Evolutionary conservation across 257 asterid genomes (phyloP), one percentile per base, ranked within the genome.

Genomic region (Jasminum sambac): DNA sequence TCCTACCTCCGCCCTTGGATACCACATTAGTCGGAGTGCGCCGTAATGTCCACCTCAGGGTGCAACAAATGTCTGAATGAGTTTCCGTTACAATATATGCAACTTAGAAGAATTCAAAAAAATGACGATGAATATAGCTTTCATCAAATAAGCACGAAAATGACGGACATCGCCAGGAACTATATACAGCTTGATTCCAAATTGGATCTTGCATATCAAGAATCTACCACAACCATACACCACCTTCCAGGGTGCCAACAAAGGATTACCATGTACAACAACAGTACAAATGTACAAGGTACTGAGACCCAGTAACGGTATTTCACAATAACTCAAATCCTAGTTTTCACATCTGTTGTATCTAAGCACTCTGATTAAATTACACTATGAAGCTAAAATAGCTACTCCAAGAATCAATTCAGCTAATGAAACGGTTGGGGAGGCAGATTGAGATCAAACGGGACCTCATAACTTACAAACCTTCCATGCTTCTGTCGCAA

Each of bases 391-490:
- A 66, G 63, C 65, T 71, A 80, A 52, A 67, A 26, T 6, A 60
- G 66, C 80, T 41, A 55, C 70, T 59, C 63, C 24, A 78, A 26
- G 76, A 39, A 79, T 76, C 63, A 76, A 48, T 79, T 78, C 58
- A 75, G 61, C 73, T 66, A 83, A 41, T 81, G 67, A 70, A 67
- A n/a, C n/a, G n/a, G 58, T 72, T 85, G 83, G 4, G 96, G 93
- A 25, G 97, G 98, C 76, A 90, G 26, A 88, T 88, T 90, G 59
- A 90, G 90, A 83, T 93, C 96, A 57, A 93, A 74, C 62, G 80
- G 50, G 19, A 84, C 85, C 39, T 59, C 50, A 0, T 19, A 21
- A 19, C 80, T 70, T 69, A 68, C 88, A 46, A 75, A 70, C 69
- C 90, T 86, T 37, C 85, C 74, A 21, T 93, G 96, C 80, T 94